Percentiles rank a stretch among this genome's conserved stretches.
phyloP scores from a whole-genome alignment of 1,284 basidiomycete species.

The Papiliotrema laurentii region DNA sequence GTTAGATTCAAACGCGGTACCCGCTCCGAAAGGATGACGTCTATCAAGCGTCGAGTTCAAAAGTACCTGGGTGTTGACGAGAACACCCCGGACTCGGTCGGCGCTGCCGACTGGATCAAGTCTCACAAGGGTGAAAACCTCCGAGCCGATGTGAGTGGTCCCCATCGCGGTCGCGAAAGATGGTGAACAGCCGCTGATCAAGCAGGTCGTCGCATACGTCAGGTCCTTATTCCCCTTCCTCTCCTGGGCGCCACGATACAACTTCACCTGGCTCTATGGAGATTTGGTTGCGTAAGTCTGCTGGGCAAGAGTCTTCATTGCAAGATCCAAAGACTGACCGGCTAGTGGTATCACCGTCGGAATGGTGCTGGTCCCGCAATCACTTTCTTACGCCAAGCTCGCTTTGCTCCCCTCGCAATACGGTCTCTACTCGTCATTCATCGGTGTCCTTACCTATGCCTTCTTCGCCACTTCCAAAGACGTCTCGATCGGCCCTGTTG shows the following conservation, averaged over 20 bases:
- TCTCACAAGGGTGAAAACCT: constrained; percentile 18
- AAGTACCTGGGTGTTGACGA: constrained; percentile 36
- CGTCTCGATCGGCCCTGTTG: constrained; percentile 91
- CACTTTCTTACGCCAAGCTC: constrained; percentile 61
- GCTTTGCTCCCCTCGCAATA: constrained; percentile 81
- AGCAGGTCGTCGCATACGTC: constrained; percentile 52
- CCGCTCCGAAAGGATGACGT: no score
- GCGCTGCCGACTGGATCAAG: constrained; percentile 25
- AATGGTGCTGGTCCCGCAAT: constrained; percentile 82
- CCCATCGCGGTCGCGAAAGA: not conserved
- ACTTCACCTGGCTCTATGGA: constrained; percentile 51
- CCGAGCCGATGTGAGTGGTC: constrained; percentile 19
- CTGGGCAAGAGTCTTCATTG: not conserved
- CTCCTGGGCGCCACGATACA: constrained; percentile 78
- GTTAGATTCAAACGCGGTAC: no score
- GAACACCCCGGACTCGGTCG: constrained; percentile 33
- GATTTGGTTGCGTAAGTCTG: constrained; percentile 67
- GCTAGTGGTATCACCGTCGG: constrained; percentile 72
- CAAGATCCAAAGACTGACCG: constrained; percentile 6
- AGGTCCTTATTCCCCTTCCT: constrained; percentile 73
- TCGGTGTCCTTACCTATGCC: constrained; percentile 56
- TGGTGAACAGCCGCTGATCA: not conserved
- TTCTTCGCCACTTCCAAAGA: constrained; percentile 80
- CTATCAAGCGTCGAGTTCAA: constrained; percentile 19
- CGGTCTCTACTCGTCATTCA: constrained; percentile 92